Evolutionary conservation across 257 asterid species (phyloP).

Genomic region (Salvia miltiorrhiza): DNA sequence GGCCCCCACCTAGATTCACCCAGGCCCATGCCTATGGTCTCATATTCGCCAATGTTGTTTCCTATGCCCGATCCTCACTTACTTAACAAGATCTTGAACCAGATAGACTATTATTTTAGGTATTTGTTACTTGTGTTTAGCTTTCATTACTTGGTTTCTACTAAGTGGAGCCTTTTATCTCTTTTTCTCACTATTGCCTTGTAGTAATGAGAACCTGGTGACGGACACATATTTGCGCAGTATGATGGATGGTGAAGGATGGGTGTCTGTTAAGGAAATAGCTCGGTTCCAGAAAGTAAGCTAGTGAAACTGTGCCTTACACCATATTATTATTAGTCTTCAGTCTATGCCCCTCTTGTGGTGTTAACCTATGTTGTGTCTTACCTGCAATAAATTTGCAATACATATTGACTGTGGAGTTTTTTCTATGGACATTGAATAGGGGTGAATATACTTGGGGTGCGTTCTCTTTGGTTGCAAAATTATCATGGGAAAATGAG

Average conservation of each 20-base stretch:
- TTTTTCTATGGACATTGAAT: not conserved
- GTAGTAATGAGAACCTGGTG: conserved; percentile 60
- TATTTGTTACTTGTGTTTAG: conserved; percentile 15
- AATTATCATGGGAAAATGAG: no score
- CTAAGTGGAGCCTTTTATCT: not conserved
- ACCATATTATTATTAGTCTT: not conserved
- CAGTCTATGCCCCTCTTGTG: not conserved
- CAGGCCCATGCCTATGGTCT: conserved; percentile 40
- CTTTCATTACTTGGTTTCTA: not conserved
- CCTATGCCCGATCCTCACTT: conserved; percentile 48
- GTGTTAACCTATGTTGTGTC: not conserved
- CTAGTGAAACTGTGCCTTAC: conserved; percentile 23
- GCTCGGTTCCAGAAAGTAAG: conserved; percentile 63
- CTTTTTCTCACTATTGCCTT: not conserved
- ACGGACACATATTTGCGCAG: conserved; percentile 54
- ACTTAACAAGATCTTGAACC: conserved; percentile 45
- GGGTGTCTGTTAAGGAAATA: conserved; percentile 55
- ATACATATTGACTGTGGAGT: not conserved
- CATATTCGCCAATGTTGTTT: conserved; percentile 29
- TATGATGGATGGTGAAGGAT: conserved; percentile 68
- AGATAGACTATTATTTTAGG: conserved; percentile 78
- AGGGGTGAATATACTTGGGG: not conserved
- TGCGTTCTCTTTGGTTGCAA: no score
- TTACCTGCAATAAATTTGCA: not conserved
- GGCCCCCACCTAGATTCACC: conserved; percentile 40